These are phyloP conservation scores for Scenedesmus sp. DNA, from an alignment of 163 green algal genomes.

Conservation along the genomic window DNA sequence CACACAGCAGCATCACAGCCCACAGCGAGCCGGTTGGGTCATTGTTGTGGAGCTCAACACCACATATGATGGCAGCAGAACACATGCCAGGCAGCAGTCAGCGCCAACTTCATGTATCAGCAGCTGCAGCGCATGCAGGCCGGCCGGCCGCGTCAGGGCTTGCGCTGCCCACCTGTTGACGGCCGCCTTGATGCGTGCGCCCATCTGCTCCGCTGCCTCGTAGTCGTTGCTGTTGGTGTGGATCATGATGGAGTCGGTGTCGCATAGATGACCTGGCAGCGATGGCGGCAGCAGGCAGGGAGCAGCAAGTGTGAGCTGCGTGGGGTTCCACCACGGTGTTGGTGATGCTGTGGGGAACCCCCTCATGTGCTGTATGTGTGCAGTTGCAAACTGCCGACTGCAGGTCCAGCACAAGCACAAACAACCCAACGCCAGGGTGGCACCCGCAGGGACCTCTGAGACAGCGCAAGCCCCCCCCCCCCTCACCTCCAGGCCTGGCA, in stretches of 20 bases:
- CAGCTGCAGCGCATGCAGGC: not conserved
- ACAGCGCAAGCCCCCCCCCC: not conserved
- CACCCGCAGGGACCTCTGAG: too few species aligned
- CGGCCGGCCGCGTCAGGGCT: too few species aligned
- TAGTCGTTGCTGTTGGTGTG: constrained; percentile 84
- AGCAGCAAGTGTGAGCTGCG: not conserved
- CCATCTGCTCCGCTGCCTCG: constrained; percentile 77
- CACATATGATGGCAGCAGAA: not conserved
- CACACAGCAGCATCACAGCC: not conserved
- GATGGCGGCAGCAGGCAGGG: not conserved
- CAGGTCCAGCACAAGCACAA: too few species aligned
- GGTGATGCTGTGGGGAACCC: too few species aligned
- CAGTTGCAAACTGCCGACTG: too few species aligned
- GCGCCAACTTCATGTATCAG: not conserved
- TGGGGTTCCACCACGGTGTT: too few species aligned
- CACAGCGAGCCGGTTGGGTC: not conserved
- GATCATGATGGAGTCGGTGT: constrained; percentile 99
- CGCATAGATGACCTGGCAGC: constrained; percentile 94
- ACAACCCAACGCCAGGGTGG: too few species aligned
- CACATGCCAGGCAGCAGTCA: not conserved
- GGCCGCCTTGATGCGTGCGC: constrained; percentile 82
- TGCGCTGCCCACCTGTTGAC: constrained; percentile 82
- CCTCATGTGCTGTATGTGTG: too few species aligned
- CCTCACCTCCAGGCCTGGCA: constrained; percentile 61
- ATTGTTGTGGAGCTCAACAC: not conserved